phyloP scores from a whole-genome alignment of 2,329 filamentous ascomycete genomes.

The Alternaria dauci region DNA sequence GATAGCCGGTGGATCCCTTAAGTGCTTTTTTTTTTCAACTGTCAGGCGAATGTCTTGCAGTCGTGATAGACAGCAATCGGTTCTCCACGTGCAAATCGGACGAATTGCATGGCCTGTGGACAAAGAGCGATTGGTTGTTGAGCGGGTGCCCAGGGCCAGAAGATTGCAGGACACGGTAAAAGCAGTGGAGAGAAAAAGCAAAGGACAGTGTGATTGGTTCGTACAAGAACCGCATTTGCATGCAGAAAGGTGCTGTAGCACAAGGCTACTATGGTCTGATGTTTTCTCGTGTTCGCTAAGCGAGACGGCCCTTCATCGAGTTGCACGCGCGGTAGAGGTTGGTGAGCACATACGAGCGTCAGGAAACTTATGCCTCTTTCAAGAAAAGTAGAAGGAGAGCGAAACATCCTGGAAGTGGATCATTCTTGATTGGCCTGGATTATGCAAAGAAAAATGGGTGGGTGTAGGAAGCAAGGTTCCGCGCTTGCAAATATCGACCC shows the following conservation, averaged over 20 bases:
- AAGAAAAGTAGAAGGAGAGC: background rate
- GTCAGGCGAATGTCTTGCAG: slow-evolving; percentile 3
- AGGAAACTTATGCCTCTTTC: background rate
- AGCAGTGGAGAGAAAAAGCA: slow-evolving; percentile 21
- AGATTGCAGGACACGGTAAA: slow-evolving; percentile 12
- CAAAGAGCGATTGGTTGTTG: slow-evolving; percentile 8
- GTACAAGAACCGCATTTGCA: slow-evolving; percentile 13
- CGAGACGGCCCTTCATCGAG: background rate
- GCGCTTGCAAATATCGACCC: background rate
- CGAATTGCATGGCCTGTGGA: background rate
- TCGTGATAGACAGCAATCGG: background rate
- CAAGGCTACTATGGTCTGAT: slow-evolving; percentile 17
- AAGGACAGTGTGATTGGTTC: slow-evolving; percentile 11
- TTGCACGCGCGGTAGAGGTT: slow-evolving; percentile 1
- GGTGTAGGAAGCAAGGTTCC: slow-evolving; percentile 6
- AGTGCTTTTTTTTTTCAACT: background rate
- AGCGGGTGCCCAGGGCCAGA: slow-evolving; percentile 4
- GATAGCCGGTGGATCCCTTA: slow-evolving; percentile 3
- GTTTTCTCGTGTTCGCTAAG: slow-evolving; percentile 13
- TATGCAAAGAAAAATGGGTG: background rate
- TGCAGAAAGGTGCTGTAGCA: slow-evolving; percentile 17
- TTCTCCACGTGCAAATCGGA: slow-evolving; percentile 4
- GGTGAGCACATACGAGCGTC: background rate
- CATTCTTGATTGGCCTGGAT: background rate
- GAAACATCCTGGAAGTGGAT: slow-evolving; percentile 4